A percentile compares a stretch with the other conserved stretches of the same genome.
Conservation (phyloP, 768 basidiomycete genomes). For the Boletus pseudopeckii region DNA sequence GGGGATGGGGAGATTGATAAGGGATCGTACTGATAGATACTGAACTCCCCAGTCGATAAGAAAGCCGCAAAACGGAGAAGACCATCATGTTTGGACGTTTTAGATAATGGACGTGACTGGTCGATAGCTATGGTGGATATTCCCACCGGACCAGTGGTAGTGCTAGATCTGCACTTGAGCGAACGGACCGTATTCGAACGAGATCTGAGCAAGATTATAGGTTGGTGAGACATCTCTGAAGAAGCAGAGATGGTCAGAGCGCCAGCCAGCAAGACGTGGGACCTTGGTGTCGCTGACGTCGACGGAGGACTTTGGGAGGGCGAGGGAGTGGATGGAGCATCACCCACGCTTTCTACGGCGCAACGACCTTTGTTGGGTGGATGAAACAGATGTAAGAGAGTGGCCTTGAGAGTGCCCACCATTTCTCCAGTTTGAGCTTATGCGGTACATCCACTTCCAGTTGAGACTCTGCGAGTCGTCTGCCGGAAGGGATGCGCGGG, state of each 20-base stretch:
- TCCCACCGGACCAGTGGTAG: conserved; percentile 29
- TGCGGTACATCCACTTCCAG: conserved; percentile 88
- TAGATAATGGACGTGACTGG: conserved; percentile 57
- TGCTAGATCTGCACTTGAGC: conserved; percentile 43
- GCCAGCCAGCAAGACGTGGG: conserved; percentile 58
- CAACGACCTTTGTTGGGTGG: conserved; percentile 56
- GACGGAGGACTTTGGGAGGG: neutral
- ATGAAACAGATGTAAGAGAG: conserved; percentile 16
- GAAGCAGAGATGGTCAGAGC: conserved; percentile 57
- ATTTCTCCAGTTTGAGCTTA: conserved; percentile 78
- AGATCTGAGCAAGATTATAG: conserved; percentile 21
- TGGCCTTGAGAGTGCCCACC: conserved; percentile 42
- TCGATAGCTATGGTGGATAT: conserved; percentile 72
- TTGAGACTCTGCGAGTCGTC: conserved; percentile 38
- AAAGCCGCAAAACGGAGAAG: conserved; percentile 52
- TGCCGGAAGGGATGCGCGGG: conserved; percentile 36
- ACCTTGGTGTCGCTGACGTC: conserved; percentile 5
- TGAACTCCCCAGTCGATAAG: conserved; percentile 67
- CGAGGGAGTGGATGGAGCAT: neutral
- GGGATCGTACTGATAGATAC: conserved; percentile 53
- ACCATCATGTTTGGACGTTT: conserved; percentile 27
- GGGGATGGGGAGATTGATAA: conserved; percentile 38
- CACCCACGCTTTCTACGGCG: conserved; percentile 37
- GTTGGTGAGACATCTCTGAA: conserved; percentile 29
- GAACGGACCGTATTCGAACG: conserved; percentile 32